Evolutionary conservation across 768 basidiomycete genomes (phyloP), one percentile per base, ranked within the genome.

Genomic region (Podaxis sp.): DNA sequence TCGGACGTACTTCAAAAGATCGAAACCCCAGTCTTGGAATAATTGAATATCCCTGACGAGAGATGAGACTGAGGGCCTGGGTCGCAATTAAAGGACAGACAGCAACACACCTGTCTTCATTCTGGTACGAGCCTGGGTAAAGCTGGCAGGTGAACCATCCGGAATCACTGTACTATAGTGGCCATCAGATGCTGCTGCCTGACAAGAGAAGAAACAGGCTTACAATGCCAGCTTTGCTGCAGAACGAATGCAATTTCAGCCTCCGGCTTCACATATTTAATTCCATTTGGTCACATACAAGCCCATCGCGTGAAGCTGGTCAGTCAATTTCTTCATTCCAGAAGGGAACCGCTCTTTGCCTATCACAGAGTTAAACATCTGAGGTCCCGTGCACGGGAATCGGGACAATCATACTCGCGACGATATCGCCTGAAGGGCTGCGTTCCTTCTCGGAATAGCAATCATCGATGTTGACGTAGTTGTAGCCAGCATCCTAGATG

Each of bases 1-100:
- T 28, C 12, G 11, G 7, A 50, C 36, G 40, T 60, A 36, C 22
- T 51, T 63, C 37, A 33, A 50, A 37, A 52, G 54, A 68, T 88
- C 84, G 57, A 88, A 87, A 5, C 85, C 86, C 87, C 87, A 89
- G 52, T 84, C 80, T 64, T 80, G 81, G 74, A 89, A 89, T 8
- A 80, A 68, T 68, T 82, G 81, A 33, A 77, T 77, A 70, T 88
- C 87, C 64, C 85, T 86, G 53, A 49, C 64, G 30, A 44, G 13
- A 53, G 10, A 3, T 51, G 28, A 28, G 13, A 3, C 22, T 38
- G n/a, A 57, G 36, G 3, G 17, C 28, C n/a, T 22, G 15, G 40
- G 44, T 12, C 24, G 13, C 56, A 24, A 50, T 22, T 28, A 24
- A 36, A 28, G 11, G 11, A n/a, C 2, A 63, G 48, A 44, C 11